Conservation (phyloP, 352 stramenopile genomes). For the Phytopythium ostracodes region DNA sequence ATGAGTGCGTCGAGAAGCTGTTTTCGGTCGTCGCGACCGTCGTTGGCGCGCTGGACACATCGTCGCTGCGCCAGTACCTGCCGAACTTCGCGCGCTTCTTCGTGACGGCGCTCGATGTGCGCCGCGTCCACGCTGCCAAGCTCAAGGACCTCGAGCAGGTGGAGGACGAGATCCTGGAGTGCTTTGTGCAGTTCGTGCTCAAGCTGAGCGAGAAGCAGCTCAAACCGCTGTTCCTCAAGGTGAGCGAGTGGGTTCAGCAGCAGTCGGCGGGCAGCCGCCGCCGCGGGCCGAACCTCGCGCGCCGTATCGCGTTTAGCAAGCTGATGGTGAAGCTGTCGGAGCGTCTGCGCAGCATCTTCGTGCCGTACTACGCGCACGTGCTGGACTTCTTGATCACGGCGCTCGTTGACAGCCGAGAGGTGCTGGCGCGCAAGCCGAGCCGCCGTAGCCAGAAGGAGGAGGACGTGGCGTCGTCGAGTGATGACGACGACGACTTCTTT, state of each 20-base stretch:
- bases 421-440: conserved; percentile 41
- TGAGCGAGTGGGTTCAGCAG: conserved; percentile 70
- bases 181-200: conserved; percentile 77
- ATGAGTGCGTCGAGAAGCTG: conserved; percentile 55
- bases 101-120: conserved; percentile 67
- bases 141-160: conserved; percentile 59
- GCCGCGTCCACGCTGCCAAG: conserved; percentile 56
- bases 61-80: conserved; percentile 58
- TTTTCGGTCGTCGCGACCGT: conserved; percentile 71
- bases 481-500: conserved; percentile 57
- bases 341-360: conserved; percentile 82
- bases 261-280: conserved; percentile 17
- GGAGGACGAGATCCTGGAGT: conserved; percentile 75
- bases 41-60: conserved; percentile 43
- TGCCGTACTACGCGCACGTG: conserved; percentile 84
- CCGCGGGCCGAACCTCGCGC: conserved; percentile 14
- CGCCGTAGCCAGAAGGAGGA: conserved; percentile 11
- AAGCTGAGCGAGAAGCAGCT: conserved; percentile 89
- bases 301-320: conserved; percentile 80
- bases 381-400: conserved; percentile 50
- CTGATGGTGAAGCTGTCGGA: conserved; percentile 77
- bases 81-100: conserved; percentile 82
- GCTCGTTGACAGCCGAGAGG: conserved; percentile 44
- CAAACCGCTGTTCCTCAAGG: conserved; percentile 86
- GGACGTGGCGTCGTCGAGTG: conserved; percentile 20